Evolutionary conservation across 192 early-diverging fungal genomes (phyloP), one percentile per base, ranked within the genome.

Genomic region (Obelidium mucronatum): DNA sequence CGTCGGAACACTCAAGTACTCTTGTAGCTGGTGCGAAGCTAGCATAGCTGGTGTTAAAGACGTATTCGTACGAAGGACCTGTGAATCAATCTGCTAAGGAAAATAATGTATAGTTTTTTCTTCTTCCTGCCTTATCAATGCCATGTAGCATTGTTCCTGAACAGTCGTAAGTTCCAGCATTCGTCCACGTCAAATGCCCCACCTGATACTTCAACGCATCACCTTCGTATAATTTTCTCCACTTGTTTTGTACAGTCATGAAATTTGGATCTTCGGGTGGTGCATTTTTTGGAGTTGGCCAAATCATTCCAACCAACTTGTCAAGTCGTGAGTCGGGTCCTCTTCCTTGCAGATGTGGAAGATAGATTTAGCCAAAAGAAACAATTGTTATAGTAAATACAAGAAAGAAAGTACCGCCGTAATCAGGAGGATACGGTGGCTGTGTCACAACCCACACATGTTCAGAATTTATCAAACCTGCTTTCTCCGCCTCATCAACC

Each of bases 111-210:
- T n/a, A n/a, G n/a, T n/a, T n/a, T n/a, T n/a, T n/a, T n/a, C n/a
- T n/a, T n/a, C n/a, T n/a, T n/a, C n/a, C n/a, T n/a, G n/a, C 52
- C 59, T 1, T 72, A 37, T 65, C 34, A 39, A 65, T 22, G 24
- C 63, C 63, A 65, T 65, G 39, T 19, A 65, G 63, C 63, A 65
- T 65, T 1, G 37, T 39, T 34, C 63, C 63, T 2, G 35, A 15
- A 26, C 63, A 65, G 35, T 65, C 63, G 39, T 65, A 65, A 24
- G 35, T 65, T 34, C 63, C 63, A 19, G 8, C 37, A 26, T 65
- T 65, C 1, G 63, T 65, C 63, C 63, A 65, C n/a, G 34, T 39
- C 19, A 65, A 39, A 65, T 34, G 35, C 8, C 17, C 34, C 31
- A 65, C 39, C 37, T 65, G 63, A n/a, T 65, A 65, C 26, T 48